Base-by-base conservation (phyloP, 768 basidiomycete genomes). In the Auriscalpium orientale region DNA sequence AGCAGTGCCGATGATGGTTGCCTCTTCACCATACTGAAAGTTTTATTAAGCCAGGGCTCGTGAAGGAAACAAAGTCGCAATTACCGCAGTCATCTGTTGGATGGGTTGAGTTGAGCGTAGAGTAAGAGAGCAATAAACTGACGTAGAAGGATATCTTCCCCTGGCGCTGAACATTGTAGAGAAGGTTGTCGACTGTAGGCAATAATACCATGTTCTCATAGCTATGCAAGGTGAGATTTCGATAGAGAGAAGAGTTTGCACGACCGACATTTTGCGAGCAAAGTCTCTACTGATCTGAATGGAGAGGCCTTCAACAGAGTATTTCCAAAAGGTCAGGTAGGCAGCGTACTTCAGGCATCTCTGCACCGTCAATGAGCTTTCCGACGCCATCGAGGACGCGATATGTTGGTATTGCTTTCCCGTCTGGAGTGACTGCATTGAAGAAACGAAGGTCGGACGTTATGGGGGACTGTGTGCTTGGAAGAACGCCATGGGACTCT, bases 71-170 rank as follows among this genome's bases (percentile, higher is more conserved):
- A 4, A 13, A 43, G 49, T 38, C 52, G 62, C 56, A 51, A 93
- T 71, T 72, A 89, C 88, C 15, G 88, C 76, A 46, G 90, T 91
- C 85, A 92, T 91, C 90, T 91, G 65, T 16, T 44, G 37, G 40
- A 47, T 33, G 40, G 21, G 51, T 51, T 45, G 34, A 56, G 10
- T 3, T 11, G 35, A 45, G 37, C 11, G 44, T 9, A 54, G 20
- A 57, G 15, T 37, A 34, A 1, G 49, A 48, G 9, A 52, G 21
- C 40, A 47, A 21, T 57, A 54, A 20, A 73, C 86, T 64, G 67
- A 90, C 91, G 67, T 91, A 93, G 70, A 92, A 93, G 5, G 88
- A 89, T 62, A 91, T 91, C 70, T 91, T 91, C 28, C 94, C 94
- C 69, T 98, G 94, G 8, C 94, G 82, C 67, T 98, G 94, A 9